phyloP scores from a whole-genome alignment of 306 rosid genomes.

The Dicorynia guianensis region DNA sequence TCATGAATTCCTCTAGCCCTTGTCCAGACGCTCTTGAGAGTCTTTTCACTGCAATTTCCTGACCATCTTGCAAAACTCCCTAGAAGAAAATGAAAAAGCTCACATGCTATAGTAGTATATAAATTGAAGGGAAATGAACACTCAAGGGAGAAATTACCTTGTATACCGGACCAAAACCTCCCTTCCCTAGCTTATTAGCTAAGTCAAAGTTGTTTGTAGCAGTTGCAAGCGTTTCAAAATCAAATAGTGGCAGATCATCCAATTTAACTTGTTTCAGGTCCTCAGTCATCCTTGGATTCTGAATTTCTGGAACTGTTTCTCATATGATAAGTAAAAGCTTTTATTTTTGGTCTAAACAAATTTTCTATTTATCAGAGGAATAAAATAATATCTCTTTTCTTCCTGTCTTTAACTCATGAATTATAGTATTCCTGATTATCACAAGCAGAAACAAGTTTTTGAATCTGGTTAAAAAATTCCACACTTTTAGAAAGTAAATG shows the following conservation, averaged over 20 bases:
- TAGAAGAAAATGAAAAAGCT: background rate
- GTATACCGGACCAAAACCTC: constrained; percentile 53
- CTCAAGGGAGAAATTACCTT: constrained; percentile 38
- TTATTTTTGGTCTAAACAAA: background rate
- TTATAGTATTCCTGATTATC: background rate
- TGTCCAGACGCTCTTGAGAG: constrained; percentile 52
- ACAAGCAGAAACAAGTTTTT: constrained; percentile 6
- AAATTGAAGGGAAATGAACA: background rate
- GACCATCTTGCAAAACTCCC: constrained; percentile 53
- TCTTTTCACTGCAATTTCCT: constrained; percentile 59
- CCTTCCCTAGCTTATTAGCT: constrained; percentile 38
- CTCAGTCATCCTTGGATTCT: constrained; percentile 22
- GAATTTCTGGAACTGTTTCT: constrained; percentile 17
- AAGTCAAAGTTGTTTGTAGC: constrained; percentile 54
- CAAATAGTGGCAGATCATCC: constrained; percentile 52
- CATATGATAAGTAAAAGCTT: background rate
- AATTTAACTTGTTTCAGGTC: constrained; percentile 38
- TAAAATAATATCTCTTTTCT: background rate
- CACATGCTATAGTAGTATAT: background rate
- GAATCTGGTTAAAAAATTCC: background rate
- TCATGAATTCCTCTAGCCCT: constrained; percentile 58
- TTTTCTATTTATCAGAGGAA: background rate
- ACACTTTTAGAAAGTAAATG: background rate
- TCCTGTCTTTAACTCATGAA: constrained; percentile 6
- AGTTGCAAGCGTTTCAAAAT: constrained; percentile 42